Conservation (phyloP, 1,139 yeast genomes). For the Debaryomycetaceae sp. region DNA sequence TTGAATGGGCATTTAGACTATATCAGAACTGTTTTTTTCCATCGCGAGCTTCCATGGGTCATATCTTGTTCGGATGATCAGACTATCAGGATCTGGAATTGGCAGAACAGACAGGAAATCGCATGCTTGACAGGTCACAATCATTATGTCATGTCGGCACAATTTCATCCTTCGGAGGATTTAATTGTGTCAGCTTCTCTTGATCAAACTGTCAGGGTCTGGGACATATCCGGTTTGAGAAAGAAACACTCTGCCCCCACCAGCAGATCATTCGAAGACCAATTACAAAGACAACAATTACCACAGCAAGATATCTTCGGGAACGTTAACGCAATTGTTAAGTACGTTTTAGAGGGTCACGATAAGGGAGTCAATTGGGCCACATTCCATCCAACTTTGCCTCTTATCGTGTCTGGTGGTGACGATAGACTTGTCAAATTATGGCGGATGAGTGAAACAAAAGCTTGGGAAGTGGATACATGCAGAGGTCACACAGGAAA, state of each 20-base stretch:
- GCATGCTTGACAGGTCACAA: constrained; percentile 98
- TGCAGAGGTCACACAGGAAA: constrained; percentile 97
- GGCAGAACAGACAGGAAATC: constrained; percentile 98
- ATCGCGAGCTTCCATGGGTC: constrained; percentile 96
- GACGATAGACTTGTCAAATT: constrained; percentile 93
- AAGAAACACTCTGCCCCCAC: constrained; percentile 92
- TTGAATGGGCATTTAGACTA: constrained; percentile 93
- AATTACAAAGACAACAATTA: constrained; percentile 65
- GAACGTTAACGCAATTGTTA: constrained; percentile 88
- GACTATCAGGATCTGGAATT: constrained; percentile 98
- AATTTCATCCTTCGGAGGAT: constrained; percentile 95
- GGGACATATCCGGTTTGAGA: constrained; percentile 96
- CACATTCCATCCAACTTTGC: constrained; percentile 93
- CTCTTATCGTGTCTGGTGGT: constrained; percentile 92
- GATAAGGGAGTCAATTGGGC: constrained; percentile 99
- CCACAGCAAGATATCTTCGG: constrained; percentile 94
- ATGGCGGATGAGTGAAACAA: constrained; percentile 97
- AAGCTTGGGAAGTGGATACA: constrained; percentile 99
- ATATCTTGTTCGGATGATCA: constrained; percentile 96
- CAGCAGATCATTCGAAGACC: constrained; percentile 69
- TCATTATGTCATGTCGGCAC: constrained; percentile 98
- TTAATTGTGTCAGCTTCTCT: constrained; percentile 91
- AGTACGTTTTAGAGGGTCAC: constrained; percentile 95
- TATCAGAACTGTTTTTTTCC: constrained; percentile 92
- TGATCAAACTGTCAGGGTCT: constrained; percentile 98